Base-by-base conservation (phyloP, 2,329 filamentous ascomycete genomes). In the Grosmannia serpens region DNA sequence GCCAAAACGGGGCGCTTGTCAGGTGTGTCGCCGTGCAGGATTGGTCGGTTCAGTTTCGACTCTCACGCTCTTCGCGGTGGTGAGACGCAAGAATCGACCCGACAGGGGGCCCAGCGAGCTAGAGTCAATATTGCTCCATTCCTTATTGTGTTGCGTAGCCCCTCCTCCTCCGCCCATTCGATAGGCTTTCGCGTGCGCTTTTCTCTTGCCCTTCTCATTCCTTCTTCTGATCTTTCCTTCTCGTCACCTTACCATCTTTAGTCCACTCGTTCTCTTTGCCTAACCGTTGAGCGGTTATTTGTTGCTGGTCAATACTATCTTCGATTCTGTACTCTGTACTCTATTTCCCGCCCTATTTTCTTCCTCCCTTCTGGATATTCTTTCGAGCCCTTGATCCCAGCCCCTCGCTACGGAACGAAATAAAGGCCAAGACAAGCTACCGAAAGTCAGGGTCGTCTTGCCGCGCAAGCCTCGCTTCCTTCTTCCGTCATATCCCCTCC, bases 241-340 rank as follows among this genome's bases (percentile, higher is more conserved):
- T 35, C 35, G 13, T 53, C 35, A 41, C 55, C 27, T 49, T 27
- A 26, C 20, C 20, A 44, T 46, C 15, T 47, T 13, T 26, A 17
- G 50, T 33, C 53, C 53, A 46, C 51, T 47, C 26, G 31, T 57
- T 60, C 54, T 58, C 31, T 41, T 57, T 54, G 51, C 27, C 58
- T 51, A 58, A 53, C 61, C 58, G 62, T 62, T 55, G 62, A 62
- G 46, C 61, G 62, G 61, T 61, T 54, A 46, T 57, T 53, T 49
- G 57, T 63, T 63, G 62, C 62, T 63, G 62, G 62, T 59, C 62
- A 62, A 63, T 60, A 54, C 50, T 57, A 35, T 56, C n/a, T n/a
- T 22, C n/a, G 24, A 31, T 24, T 50, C 24, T 31, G 13, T 38
- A 24, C 20, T 17, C 17, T 53, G 11, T 57, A n/a, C 26, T 57